Conservation (phyloP, 495 filamentous ascomycete genomes). For the Lasiosphaeriaceae sp. region DNA sequence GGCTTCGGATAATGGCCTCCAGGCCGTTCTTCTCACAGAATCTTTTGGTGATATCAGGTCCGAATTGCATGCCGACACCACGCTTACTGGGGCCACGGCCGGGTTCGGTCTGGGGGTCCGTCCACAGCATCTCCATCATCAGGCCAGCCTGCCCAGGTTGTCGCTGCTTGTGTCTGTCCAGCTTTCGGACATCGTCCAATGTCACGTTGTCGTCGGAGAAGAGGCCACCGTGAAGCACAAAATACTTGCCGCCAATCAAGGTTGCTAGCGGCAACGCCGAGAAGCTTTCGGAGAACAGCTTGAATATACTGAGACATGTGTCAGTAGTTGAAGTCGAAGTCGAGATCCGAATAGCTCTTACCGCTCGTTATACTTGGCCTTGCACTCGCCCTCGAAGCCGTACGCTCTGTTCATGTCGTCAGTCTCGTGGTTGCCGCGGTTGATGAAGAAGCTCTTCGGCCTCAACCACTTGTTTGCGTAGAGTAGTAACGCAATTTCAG, state of each 20-base stretch:
- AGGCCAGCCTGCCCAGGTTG: constrained; percentile 94
- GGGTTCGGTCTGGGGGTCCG: constrained; percentile 81
- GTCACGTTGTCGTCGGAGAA: constrained; percentile 96
- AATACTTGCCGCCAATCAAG: constrained; percentile 84
- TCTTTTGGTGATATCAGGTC: constrained; percentile 91
- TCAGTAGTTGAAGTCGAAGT: constrained; percentile 14
- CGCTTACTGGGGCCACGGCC: constrained; percentile 94
- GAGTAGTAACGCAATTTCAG: constrained; percentile 87
- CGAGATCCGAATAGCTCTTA: constrained; percentile 15
- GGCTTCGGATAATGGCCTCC: constrained; percentile 90
- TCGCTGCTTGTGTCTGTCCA: constrained; percentile 85
- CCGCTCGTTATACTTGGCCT: constrained; percentile 93
- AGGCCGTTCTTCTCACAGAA: constrained; percentile 97
- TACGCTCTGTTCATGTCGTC: constrained; percentile 99
- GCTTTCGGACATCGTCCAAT: constrained; percentile 87
- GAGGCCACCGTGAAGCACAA: constrained; percentile 91
- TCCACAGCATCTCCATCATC: constrained; percentile 99
- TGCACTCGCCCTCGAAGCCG: constrained; percentile 97
- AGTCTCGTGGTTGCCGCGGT: constrained; percentile 98
- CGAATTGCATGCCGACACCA: constrained; percentile 94
- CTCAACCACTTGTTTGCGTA: constrained; percentile 97
- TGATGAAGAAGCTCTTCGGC: constrained; percentile 86
- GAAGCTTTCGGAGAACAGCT: constrained; percentile 97
- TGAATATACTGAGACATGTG: constrained; percentile 59
- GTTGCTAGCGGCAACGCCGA: constrained; percentile 91